A percentile compares a stretch with the other conserved stretches of the same genome.
Conservation (phyloP, 2,329 filamentous ascomycete genomes). For the Nemania sp. region DNA sequence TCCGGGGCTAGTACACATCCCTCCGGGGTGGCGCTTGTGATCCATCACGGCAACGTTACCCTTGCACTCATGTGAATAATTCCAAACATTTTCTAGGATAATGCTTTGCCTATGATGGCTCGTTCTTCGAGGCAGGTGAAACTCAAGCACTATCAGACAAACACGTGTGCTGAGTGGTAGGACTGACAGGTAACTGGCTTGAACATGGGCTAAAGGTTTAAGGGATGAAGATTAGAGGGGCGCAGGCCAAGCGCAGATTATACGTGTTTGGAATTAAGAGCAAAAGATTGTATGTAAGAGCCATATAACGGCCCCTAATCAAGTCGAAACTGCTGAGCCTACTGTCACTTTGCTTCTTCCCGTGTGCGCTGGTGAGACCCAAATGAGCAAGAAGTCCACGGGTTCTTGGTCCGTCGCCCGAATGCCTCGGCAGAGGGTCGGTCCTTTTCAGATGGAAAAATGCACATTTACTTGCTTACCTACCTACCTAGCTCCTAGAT, state of each 20-base stretch:
- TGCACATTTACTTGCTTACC: neutral
- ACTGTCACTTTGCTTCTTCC: neutral
- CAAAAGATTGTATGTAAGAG: no score
- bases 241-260: no score
- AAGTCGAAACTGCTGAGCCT: neutral
- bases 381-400: neutral
- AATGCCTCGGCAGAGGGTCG: neutral
- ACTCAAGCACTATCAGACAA: no score
- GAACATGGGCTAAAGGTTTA: no score
- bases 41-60: constrained; percentile 21
- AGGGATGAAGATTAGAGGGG: no score
- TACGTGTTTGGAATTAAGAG: no score
- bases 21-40: constrained; percentile 7
- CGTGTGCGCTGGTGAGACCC: neutral
- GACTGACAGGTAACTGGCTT: no score
- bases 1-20: constrained; percentile 1
- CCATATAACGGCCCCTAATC: neutral
- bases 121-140: neutral
- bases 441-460: neutral
- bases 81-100: neutral
- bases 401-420: neutral
- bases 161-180: no score
- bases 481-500: neutral
- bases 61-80: neutral
- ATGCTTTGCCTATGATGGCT: constrained; percentile 1